These are phyloP conservation scores for Botrytis paeoniae DNA, from an alignment of 2,329 filamentous ascomycete genomes.

Conservation along the genomic window DNA sequence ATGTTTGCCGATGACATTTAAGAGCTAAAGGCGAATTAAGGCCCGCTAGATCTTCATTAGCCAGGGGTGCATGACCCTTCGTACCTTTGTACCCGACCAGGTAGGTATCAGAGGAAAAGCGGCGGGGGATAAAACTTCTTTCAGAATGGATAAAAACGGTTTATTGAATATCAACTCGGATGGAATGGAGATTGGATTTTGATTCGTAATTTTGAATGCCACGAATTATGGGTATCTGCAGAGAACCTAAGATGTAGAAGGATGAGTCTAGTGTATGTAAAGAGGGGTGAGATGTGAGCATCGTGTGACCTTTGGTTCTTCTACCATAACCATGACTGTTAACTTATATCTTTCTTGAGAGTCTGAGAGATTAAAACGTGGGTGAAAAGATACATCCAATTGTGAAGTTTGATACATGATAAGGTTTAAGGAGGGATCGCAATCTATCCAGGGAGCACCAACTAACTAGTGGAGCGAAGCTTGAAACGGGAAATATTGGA, in stretches of 20 bases:
- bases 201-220: neutral
- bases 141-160: neutral
- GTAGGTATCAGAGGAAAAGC: neutral
- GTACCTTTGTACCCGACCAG: neutral
- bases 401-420: neutral
- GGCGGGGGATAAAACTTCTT: neutral
- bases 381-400: neutral
- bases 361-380: neutral
- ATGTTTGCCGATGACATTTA: neutral
- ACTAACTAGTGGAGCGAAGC: neutral
- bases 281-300: neutral
- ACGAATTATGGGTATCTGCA: neutral
- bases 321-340: neutral
- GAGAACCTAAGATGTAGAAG: neutral
- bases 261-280: neutral
- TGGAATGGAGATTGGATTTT: neutral
- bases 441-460: neutral
- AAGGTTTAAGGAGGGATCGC: neutral
- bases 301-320: neutral
- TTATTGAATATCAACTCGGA: neutral
- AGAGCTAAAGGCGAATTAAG: neutral
- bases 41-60: neutral
- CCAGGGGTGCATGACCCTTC: neutral
- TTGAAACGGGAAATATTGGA: conserved; percentile 2
- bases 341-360: neutral